Percentiles rank a stretch among this genome's conserved stretches.
Conservation (phyloP, 78 protist genomes). For the slime mould (Dictyostelium discoideum) region DNA sequence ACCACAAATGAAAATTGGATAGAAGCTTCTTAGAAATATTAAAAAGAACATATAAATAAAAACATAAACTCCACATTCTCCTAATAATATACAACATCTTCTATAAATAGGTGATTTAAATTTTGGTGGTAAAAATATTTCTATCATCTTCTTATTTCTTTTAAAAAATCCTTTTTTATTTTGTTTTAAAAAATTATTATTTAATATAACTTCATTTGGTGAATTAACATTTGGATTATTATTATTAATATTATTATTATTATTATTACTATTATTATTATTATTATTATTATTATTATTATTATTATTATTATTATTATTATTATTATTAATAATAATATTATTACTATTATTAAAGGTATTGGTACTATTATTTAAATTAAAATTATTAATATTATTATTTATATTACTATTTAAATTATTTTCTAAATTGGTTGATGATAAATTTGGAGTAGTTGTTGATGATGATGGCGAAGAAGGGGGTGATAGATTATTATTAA, state of each 20-base stretch:
- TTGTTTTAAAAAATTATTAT: not conserved
- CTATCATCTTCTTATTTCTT: not conserved
- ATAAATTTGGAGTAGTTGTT: not conserved
- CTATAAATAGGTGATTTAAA: constrained; percentile 15
- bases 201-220: not conserved
- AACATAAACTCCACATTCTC: not conserved
- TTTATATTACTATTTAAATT: not conserved
- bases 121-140: not conserved
- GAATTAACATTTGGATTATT: not conserved
- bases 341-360: not conserved
- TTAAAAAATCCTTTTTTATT: not conserved
- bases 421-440: not conserved
- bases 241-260: not conserved
- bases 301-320: not conserved
- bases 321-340: not conserved
- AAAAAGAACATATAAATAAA: not conserved
- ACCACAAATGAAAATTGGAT: not conserved
- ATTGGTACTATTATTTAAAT: not conserved
- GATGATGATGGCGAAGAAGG: constrained; percentile 27
- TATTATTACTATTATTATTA: not conserved
- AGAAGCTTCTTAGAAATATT: not conserved
- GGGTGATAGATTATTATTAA: not conserved
- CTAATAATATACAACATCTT: not conserved
- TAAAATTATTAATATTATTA: not conserved
- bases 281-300: not conserved